These are phyloP conservation scores for Suillus cothurnatus DNA, from an alignment of 768 basidiomycete genomes.

Conservation along the genomic window DNA sequence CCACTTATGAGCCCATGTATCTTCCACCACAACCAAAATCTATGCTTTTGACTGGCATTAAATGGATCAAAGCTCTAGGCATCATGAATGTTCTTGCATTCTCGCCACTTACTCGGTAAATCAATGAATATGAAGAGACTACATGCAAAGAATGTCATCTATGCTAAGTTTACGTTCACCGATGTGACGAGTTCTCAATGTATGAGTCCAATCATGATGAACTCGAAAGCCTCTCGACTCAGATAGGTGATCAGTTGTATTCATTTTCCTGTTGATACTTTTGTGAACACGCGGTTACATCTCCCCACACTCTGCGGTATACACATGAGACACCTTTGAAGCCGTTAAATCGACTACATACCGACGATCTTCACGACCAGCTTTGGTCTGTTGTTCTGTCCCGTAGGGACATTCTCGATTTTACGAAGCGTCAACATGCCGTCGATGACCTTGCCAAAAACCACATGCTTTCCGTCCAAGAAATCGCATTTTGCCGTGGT, in stretches of 20 bases:
- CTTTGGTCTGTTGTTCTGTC: conserved; percentile 88
- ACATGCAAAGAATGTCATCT: neutral
- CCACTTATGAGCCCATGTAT: conserved; percentile 39
- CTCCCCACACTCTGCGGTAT: conserved; percentile 54
- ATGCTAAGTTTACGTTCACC: neutral
- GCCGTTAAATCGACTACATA: conserved; percentile 33
- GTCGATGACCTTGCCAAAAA: conserved; percentile 88
- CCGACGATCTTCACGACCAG: conserved; percentile 86
- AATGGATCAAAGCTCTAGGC: neutral
- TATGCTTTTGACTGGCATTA: conserved; percentile 27
- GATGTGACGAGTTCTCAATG: neutral
- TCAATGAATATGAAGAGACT: neutral
- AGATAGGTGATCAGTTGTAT: neutral
- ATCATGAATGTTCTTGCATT: neutral
- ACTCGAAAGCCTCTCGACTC: neutral
- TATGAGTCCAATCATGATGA: too few species aligned
- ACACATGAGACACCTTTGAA: neutral
- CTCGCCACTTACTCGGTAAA: neutral
- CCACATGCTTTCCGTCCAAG: conserved; percentile 92
- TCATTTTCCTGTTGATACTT: neutral
- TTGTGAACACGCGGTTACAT: conserved; percentile 40
- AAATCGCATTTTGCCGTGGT: conserved; percentile 95
- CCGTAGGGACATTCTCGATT: conserved; percentile 94
- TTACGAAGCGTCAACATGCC: conserved; percentile 95
- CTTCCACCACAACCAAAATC: conserved; percentile 31